phyloP scores from a whole-genome alignment of 192 early-diverging fungal species.

The Rhizophagus prolifer region DNA sequence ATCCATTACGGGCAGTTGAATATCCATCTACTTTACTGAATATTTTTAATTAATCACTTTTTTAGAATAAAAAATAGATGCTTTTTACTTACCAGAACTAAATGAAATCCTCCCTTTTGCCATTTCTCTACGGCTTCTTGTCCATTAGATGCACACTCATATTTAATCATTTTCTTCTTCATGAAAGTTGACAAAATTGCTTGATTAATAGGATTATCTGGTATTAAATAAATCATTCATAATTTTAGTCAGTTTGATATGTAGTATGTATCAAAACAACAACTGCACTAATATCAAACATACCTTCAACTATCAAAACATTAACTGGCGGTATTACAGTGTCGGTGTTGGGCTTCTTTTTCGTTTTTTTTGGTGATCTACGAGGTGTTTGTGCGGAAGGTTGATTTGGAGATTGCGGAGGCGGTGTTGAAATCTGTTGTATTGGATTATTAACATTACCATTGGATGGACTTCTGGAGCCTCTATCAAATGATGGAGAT shows the following conservation, averaged over 20 bases:
- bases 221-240: neutral
- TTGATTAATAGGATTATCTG: slow-evolving; percentile 76
- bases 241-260: neutral
- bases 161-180: slow-evolving; percentile 67
- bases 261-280: neutral
- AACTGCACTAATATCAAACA: neutral
- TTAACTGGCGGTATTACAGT: slow-evolving; percentile 62
- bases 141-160: slow-evolving; percentile 77
- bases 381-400: neutral
- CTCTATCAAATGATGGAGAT: neutral
- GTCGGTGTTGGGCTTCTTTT: slow-evolving; percentile 30
- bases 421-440: neutral
- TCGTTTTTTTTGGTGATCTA: neutral
- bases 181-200: slow-evolving; percentile 71
- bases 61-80: too few relatives aligned
- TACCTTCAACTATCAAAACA: slow-evolving; percentile 79
- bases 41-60: neutral
- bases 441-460: too few relatives aligned
- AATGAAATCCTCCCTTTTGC: slow-evolving; percentile 62
- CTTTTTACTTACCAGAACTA: slow-evolving; percentile 55
- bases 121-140: slow-evolving; percentile 81
- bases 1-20: slow-evolving; percentile 71
- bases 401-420: neutral
- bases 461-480: neutral
- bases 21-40: slow-evolving; percentile 56